Evolutionary conservation across 257 asterid genomes (phyloP), one percentile per base, ranked within the genome.

Genomic region (Coffea canephora): DNA sequence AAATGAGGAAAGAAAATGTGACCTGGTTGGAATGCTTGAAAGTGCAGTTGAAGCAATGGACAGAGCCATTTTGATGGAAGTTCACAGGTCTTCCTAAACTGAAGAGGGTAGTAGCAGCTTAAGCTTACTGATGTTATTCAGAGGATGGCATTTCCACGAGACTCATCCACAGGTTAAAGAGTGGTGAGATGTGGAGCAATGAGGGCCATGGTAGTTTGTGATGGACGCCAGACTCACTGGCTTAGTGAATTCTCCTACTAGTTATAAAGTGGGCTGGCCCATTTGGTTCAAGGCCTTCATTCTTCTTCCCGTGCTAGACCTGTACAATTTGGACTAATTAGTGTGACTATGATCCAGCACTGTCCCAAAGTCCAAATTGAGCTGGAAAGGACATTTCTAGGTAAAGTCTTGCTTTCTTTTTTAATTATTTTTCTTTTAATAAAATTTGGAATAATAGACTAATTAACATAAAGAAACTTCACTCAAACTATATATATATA

Each of bases 1-100:
- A 46, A 14, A 19, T 14, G 0, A 72, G 27, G 65, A 27, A 46
- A n/a, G 6, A 16, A 8, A 39, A 5, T 31, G 54, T 65, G 41
- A 88, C 90, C 93, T 88, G 87, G 77, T 73, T 78, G 85, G 88
- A 45, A 89, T 77, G 85, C 79, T 82, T 75, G 95, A 83, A 74
- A 89, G 82, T 15, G 88, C 82, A 64, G 91, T 72, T 52, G 91
- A 87, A 80, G 89, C 85, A 82, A 87, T 76, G 89, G 95, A 74
- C 41, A 87, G 71, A 76, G 94, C 90, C 96, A 93, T 93, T 49
- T 69, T 64, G 69, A 39, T 55, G 1, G 83, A 71, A 12, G 57
- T 7, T 62, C 46, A 3, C 10, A 0, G 43, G 4, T 41, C 18
- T 49, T 45, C 7, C 25, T 36, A 19, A 34, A 66, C 61, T 39